phyloP scores from a whole-genome alignment of 176 grass and related monocot genomes.

The Panicum miliaceum region DNA sequence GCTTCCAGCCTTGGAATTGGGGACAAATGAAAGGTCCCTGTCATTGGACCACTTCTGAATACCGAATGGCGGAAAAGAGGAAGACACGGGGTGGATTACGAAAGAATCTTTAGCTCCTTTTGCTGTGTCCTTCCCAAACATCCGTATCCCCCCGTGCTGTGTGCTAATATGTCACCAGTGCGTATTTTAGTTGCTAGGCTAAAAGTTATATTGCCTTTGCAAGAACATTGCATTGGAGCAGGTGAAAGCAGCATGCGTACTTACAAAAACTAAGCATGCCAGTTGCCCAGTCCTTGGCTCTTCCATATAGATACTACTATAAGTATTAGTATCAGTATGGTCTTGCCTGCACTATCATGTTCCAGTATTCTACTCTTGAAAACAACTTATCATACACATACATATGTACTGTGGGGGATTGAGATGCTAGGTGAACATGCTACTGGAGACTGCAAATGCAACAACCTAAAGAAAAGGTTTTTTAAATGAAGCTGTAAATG shows the following conservation, averaged over 20 bases:
- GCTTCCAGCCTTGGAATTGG: conserved; percentile 46
- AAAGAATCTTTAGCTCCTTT: conserved; percentile 64
- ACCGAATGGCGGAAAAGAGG: conserved; percentile 37
- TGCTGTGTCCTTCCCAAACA: conserved; percentile 41
- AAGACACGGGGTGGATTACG: conserved; percentile 46
- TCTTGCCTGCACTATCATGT: neutral
- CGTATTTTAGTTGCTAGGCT: conserved; percentile 39
- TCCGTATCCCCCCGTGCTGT: conserved; percentile 39
- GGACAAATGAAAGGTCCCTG: conserved; percentile 48
- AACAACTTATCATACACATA: conserved; percentile 7
- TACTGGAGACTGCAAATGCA: neutral
- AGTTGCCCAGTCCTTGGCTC: conserved; percentile 1
- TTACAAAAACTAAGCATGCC: conserved; percentile 29
- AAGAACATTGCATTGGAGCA: conserved; percentile 42
- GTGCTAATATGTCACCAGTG: conserved; percentile 36
- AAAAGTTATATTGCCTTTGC: conserved; percentile 33
- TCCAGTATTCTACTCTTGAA: neutral
- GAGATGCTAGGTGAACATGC: conserved; percentile 13
- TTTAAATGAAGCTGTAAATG: neutral
- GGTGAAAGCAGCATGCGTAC: conserved; percentile 42
- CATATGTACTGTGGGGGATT: neutral
- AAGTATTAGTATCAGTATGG: neutral
- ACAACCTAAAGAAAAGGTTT: neutral
- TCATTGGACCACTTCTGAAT: conserved; percentile 56
- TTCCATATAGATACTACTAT: neutral